Evolutionary conservation across 371 early-diverging fungal species (phyloP), one percentile per base, ranked within the genome.

Genomic region (Caulochytrium protostelioides): DNA sequence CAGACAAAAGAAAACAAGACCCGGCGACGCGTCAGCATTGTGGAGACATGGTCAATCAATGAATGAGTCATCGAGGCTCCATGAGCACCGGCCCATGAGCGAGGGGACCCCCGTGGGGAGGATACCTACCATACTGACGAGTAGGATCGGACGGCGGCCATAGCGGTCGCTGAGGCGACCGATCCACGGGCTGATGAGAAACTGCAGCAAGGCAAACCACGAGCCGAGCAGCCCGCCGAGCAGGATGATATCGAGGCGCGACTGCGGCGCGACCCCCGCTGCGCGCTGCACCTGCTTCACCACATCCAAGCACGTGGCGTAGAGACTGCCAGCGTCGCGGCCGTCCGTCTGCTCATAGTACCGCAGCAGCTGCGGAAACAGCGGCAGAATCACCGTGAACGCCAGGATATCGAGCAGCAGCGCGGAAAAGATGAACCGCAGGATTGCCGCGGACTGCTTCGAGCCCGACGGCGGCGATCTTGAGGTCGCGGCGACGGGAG

Each of bases 321-420:
- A 25, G n/a, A 25, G n/a, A 25, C 25, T 25, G 9, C 35, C 42
- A 1, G 22, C 16, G 30, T 56, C 41, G 19, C 21, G 21, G 6
- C 44, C 40, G 46, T 70, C 28, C n/a, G 29, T 37, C 24, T 41
- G 41, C 33, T 60, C 34, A 51, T 74, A 72, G 32, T 72, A 55
- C 22, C 69, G 59, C 9, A 76, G 44, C 17, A 74, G 43, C 9
- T 72, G 55, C 32, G 97, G 94, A 37, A 83, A 80, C 22, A 95
- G 63, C 10, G 97, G 97, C 23, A 95, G 57, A 50, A 95, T 92
- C 40, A 87, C 77, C 3, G 97, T 95, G 53, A 95, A 95, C 7
- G 94, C 80, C 17, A 95, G 73, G 37, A 95, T 74, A 54, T 92
- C 97, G 22, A 95, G 63, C 21, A 92, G 54, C 18, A 95, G 64